Evolutionary conservation across 306 rosid species (phyloP).

Genomic region (Spatholobus suberectus): DNA sequence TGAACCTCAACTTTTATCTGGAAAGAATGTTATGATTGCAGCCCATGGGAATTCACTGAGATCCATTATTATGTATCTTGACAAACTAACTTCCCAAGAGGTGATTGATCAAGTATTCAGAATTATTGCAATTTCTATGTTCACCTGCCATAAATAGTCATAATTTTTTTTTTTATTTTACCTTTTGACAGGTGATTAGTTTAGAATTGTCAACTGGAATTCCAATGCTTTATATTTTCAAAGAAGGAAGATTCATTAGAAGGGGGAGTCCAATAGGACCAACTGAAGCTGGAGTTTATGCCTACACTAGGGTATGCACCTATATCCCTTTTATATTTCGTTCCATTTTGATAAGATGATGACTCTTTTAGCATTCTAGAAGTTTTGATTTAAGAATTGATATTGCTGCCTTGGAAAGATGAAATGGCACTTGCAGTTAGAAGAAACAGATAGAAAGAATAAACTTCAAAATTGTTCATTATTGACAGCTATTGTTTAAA

Average conservation of each 20-base stretch:
- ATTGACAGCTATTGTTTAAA: background rate
- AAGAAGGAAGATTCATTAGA: slow-evolving; percentile 80
- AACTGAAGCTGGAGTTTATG: slow-evolving; percentile 88
- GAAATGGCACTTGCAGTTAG: background rate
- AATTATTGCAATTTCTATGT: background rate
- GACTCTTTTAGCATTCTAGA: background rate
- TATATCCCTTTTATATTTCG: background rate
- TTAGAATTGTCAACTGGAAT: slow-evolving; percentile 90
- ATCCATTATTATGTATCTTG: slow-evolving; percentile 91
- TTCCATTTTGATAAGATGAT: background rate
- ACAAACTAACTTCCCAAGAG: slow-evolving; percentile 88
- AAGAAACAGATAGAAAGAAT: background rate
- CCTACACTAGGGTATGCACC: slow-evolving; percentile 70
- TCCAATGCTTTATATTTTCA: slow-evolving; percentile 90
- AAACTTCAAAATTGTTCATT: background rate
- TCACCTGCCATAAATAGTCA: background rate
- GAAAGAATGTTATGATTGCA: slow-evolving; percentile 87
- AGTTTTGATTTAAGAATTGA: slow-evolving; percentile 12
- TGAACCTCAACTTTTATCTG: slow-evolving; percentile 78
- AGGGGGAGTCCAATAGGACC: slow-evolving; percentile 89
- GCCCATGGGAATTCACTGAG: slow-evolving; percentile 97
- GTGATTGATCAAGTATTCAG: slow-evolving; percentile 44
- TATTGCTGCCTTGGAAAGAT: background rate
- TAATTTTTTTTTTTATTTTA: background rate
- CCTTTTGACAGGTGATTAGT: slow-evolving; percentile 70